Percentiles rank a stretch among this genome's conserved stretches.
Conservation (phyloP, 176 grass and related monocot species). For the Oryza meyeriana region DNA sequence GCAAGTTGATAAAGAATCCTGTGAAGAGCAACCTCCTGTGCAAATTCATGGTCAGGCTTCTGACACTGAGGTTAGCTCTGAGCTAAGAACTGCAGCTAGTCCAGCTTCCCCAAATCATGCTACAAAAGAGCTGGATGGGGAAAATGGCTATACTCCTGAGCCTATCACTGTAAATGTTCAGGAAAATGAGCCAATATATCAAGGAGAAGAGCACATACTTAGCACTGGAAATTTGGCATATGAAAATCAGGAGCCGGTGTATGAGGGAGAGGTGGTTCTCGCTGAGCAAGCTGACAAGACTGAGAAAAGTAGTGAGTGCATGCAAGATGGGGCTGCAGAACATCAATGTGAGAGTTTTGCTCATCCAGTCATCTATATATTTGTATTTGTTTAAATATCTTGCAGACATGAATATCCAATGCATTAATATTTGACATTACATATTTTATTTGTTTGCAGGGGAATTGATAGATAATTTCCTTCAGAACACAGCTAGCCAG, state of each 20-base stretch:
- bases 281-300: conserved; percentile 63
- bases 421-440: conserved; percentile 17
- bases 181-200: conserved; percentile 76
- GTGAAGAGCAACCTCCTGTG: conserved; percentile 8
- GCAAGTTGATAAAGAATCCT: conserved; percentile 42
- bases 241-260: conserved; percentile 70
- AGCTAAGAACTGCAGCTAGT: conserved; percentile 17
- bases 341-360: conserved; percentile 67
- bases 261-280: conserved; percentile 83
- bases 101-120: conserved; percentile 32
- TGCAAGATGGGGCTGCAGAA: conserved; percentile 34
- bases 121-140: conserved; percentile 38
- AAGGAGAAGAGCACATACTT: conserved; percentile 90
- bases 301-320: conserved; percentile 31
- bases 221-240: conserved; percentile 38
- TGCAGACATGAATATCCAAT: conserved; percentile 11
- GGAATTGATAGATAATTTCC: conserved; percentile 83
- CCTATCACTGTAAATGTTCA: conserved; percentile 38
- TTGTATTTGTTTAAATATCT: neutral
- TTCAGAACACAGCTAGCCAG: conserved; percentile 80
- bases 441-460: conserved; percentile 59
- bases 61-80: conserved; percentile 30
- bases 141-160: conserved; percentile 39
- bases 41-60: conserved; percentile 31
- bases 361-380: neutral